Evolutionary conservation across 768 basidiomycete species (phyloP).

Genomic region (Hydnum rufescens): DNA sequence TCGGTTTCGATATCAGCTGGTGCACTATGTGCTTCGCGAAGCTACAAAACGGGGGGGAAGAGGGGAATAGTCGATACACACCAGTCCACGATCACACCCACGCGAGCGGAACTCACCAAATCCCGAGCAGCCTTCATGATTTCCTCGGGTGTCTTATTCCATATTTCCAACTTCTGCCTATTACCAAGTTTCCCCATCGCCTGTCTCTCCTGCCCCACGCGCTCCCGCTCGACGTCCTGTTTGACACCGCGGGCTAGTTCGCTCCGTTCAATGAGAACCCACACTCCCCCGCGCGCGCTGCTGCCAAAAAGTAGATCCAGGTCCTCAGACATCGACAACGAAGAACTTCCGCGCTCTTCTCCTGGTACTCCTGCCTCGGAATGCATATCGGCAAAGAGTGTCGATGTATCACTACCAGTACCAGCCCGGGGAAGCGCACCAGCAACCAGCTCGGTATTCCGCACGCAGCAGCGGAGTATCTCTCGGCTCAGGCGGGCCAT

Average conservation of each 20-base stretch:
- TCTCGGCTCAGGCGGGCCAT: slow-evolving; percentile 75
- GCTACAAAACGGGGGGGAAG: not conserved
- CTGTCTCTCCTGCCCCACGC: slow-evolving; percentile 15
- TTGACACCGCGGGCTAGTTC: slow-evolving; percentile 42
- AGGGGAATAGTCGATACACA: no score
- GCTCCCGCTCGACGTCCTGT: slow-evolving; percentile 17
- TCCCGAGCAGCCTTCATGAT: slow-evolving; percentile 15
- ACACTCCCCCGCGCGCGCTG: slow-evolving; percentile 48
- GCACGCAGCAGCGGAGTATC: slow-evolving; percentile 73
- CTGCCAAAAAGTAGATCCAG: slow-evolving; percentile 15
- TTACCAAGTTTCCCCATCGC: slow-evolving; percentile 16
- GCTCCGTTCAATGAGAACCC: slow-evolving; percentile 75
- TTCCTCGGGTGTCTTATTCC: slow-evolving; percentile 16
- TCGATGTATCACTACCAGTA: not conserved
- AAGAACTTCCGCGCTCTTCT: slow-evolving; percentile 9
- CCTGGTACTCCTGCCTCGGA: not conserved
- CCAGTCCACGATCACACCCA: not conserved
- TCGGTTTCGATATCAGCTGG: not conserved
- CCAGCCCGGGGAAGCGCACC: not conserved
- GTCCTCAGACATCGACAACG: slow-evolving; percentile 11
- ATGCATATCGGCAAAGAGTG: not conserved
- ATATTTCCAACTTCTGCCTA: slow-evolving; percentile 18
- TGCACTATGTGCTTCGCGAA: not conserved
- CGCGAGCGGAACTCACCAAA: not conserved
- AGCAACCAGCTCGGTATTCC: slow-evolving; percentile 71